A percentile compares a stretch with the other conserved stretches of the same genome.
phyloP scores from a whole-genome alignment of 108 stramenopile genomes.

The Skeletonema marinoi region DNA sequence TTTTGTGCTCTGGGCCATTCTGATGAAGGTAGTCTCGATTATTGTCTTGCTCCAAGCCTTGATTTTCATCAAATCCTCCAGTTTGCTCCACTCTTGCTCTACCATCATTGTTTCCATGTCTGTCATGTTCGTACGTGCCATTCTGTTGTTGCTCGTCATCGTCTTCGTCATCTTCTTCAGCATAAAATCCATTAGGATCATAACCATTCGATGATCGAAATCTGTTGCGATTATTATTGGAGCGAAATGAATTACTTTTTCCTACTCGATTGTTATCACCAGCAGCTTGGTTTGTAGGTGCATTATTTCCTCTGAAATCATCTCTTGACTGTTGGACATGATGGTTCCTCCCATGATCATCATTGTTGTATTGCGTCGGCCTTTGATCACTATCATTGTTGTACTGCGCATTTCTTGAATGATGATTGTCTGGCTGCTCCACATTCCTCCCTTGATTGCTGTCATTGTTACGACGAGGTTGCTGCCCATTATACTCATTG shows the following conservation, averaged over 20 bases:
- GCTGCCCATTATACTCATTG: too few relatives aligned
- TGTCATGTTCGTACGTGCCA: not conserved
- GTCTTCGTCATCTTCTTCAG: not conserved
- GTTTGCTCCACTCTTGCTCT: not conserved
- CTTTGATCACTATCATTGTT: not conserved
- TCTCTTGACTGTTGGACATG: not conserved
- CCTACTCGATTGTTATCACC: not conserved
- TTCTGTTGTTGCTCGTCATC: not conserved
- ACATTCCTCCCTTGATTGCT: too few relatives aligned
- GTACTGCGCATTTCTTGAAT: too few relatives aligned
- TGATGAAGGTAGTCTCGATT: not conserved
- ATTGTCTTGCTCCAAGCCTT: not conserved
- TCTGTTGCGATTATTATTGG: not conserved
- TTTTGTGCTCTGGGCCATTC: not conserved
- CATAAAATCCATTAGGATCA: slow-evolving; percentile 1
- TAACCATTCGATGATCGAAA: not conserved
- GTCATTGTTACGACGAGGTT: too few relatives aligned
- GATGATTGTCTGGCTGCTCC: too few relatives aligned
- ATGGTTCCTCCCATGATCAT: not conserved
- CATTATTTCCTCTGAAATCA: not conserved
- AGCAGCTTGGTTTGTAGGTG: not conserved
- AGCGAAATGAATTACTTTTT: not conserved
- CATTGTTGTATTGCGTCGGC: not conserved
- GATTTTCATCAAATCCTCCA: not conserved
- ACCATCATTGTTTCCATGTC: not conserved